Base-by-base conservation (phyloP, 2,329 filamentous ascomycete species). In the Furcasterigmium sp. region DNA sequence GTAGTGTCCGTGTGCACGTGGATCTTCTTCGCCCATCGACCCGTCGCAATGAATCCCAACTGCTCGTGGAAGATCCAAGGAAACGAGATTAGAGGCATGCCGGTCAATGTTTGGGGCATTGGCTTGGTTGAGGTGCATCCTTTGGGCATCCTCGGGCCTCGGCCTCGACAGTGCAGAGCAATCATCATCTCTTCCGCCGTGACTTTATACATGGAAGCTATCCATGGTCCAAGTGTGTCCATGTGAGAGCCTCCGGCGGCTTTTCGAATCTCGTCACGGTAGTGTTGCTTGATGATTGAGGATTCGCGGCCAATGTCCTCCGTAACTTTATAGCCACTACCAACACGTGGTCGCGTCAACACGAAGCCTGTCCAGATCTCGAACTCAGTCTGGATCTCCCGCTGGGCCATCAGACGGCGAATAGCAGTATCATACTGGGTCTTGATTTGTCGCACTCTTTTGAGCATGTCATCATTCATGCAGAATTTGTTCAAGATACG, bases 301-400 rank as follows among this genome's bases (percentile, higher is more conserved):
- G 84, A 78, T 17, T 91, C 79, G 5, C 73, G 71, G 0, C 85
- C 86, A 25, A 97, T 80, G 14, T 87, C 84, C 61, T 98, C 91
- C 39, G 90, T 83, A 38, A 90, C 79, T 56, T 93, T 95, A 68
- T 94, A 97, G 50, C 93, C 87, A 8, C 75, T 78, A 26, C 78
- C 81, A 20, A 87, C 75, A 1, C 80, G 75, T 8, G 87, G 85
- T 56, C 85, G 87, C 1, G 77, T 76, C 45, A 97, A 71, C 3
- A 91, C 80, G 60, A 96, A 97, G 0, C 87, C 84, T 0, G 89
- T 85, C 82, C 85, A 96, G 10, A 95, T 78, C 62, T 98, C 93
- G 51, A 95, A 96, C 55, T 98, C 93, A 0, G 87, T 95, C 15
- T 70, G 66, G 44, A 97, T 85, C 35, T 85, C 85, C 52, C 90